These are phyloP conservation scores for Alternaria sp. DNA, from an alignment of 2,329 filamentous ascomycete species.

Conservation along the genomic window DNA sequence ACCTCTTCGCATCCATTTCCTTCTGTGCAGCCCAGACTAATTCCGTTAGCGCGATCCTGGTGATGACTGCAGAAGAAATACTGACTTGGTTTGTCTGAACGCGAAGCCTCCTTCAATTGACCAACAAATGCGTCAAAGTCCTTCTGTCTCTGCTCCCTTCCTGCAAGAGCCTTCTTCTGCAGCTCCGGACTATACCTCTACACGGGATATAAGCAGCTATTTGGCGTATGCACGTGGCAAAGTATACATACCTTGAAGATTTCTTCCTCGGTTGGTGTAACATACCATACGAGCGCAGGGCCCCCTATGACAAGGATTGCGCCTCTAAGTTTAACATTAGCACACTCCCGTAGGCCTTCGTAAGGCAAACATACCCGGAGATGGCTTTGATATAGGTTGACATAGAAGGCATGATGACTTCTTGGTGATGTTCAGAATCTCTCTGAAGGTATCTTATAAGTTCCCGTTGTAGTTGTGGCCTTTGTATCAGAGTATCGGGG, in stretches of 20 bases:
- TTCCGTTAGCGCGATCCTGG: slow-evolving; percentile 20
- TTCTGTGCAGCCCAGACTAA: slow-evolving; percentile 50
- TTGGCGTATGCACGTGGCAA: slow-evolving; percentile 25
- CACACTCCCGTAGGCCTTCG: slow-evolving; percentile 11
- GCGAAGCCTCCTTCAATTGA: slow-evolving; percentile 86
- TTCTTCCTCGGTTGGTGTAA: slow-evolving; percentile 89
- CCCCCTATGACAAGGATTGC: slow-evolving; percentile 79
- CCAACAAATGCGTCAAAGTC: slow-evolving; percentile 90
- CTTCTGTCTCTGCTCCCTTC: slow-evolving; percentile 76
- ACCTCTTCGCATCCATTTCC: slow-evolving; percentile 44
- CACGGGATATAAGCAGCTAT: slow-evolving; percentile 10
- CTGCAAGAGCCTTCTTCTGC: slow-evolving; percentile 86
- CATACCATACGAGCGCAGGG: slow-evolving; percentile 81
- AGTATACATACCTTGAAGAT: slow-evolving; percentile 69
- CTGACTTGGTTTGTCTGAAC: slow-evolving; percentile 90
- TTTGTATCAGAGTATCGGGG: neutral
- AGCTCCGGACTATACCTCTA: slow-evolving; percentile 92
- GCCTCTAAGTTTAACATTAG: slow-evolving; percentile 65
- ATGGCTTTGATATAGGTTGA: slow-evolving; percentile 47
- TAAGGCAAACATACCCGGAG: slow-evolving; percentile 38
- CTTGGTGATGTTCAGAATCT: neutral
- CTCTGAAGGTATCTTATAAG: neutral
- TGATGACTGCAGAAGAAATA: neutral
- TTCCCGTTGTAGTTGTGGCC: neutral
- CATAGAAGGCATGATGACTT: slow-evolving; percentile 37